A percentile compares a stretch with the other conserved stretches of the same genome.
Evolutionary conservation across 768 basidiomycete species (phyloP).

Genomic region (Porpolomopsis calyptriformis): DNA sequence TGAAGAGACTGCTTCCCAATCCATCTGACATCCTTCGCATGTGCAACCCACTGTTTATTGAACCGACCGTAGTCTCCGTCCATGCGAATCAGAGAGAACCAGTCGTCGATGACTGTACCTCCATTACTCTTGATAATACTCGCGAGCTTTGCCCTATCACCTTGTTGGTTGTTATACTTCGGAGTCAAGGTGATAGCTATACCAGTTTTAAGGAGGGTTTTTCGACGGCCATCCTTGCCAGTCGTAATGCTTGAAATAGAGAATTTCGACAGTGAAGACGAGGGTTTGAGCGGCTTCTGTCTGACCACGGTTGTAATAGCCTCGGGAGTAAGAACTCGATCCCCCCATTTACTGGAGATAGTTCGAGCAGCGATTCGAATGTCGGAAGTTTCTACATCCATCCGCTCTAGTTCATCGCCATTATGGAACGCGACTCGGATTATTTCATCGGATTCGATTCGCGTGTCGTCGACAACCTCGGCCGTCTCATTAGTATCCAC

Average conservation of each 20-base stretch:
- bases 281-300: constrained; percentile 24
- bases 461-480: constrained; percentile 24
- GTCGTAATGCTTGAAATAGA: constrained; percentile 30
- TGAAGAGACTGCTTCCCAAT: constrained; percentile 32
- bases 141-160: constrained; percentile 34
- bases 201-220: constrained; percentile 38
- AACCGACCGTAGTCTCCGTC: constrained; percentile 34
- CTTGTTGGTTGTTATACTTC: constrained; percentile 25
- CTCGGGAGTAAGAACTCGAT: constrained; percentile 36
- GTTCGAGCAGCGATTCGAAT: constrained; percentile 44
- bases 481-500: constrained; percentile 21
- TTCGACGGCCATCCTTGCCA: constrained; percentile 21
- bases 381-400: constrained; percentile 24
- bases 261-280: constrained; percentile 39
- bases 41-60: constrained; percentile 44
- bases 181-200: constrained; percentile 47
- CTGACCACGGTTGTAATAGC: constrained; percentile 33
- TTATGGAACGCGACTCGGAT: constrained; percentile 31
- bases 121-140: constrained; percentile 38
- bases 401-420: constrained; percentile 18
- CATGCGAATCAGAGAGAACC: constrained; percentile 45
- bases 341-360: constrained; percentile 41
- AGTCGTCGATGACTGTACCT: constrained; percentile 53
- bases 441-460: constrained; percentile 18
- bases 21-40: constrained; percentile 37